A percentile compares a stretch with the other conserved stretches of the same genome.
Conservation (phyloP, 176 grass and related monocot species). For the Lolium rigidum region DNA sequence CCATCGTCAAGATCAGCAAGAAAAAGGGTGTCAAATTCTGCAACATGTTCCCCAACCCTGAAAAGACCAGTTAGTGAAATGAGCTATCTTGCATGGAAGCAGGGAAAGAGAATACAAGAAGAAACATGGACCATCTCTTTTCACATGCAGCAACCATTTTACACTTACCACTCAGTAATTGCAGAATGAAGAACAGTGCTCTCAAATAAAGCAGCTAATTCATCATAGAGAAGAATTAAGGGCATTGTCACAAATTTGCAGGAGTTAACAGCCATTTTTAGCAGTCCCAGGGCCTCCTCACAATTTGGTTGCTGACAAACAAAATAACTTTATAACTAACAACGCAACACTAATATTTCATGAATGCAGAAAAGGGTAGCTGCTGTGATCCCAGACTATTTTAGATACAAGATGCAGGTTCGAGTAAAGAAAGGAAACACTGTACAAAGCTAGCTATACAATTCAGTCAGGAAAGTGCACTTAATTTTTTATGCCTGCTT, state of each 20-base stretch:
- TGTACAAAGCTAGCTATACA: not conserved
- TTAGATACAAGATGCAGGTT: slow-evolving; percentile 28
- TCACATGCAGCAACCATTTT: slow-evolving; percentile 21
- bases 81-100: slow-evolving; percentile 27
- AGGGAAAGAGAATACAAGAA: slow-evolving; percentile 18
- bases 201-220: slow-evolving; percentile 78
- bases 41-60: slow-evolving; percentile 68
- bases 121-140: not conserved
- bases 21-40: slow-evolving; percentile 76
- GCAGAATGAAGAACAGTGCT: slow-evolving; percentile 58
- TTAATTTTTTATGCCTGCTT: slow-evolving; percentile 25
- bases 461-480: slow-evolving; percentile 1
- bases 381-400: not conserved
- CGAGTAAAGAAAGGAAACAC: not conserved
- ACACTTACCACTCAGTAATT: slow-evolving; percentile 77
- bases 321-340: slow-evolving; percentile 32
- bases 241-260: slow-evolving; percentile 73
- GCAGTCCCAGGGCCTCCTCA: slow-evolving; percentile 78
- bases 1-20: slow-evolving; percentile 83
- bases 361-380: slow-evolving; percentile 1
- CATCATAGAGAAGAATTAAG: slow-evolving; percentile 86
- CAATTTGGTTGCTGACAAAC: slow-evolving; percentile 69
- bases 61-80: slow-evolving; percentile 27
- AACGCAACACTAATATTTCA: slow-evolving; percentile 27
- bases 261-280: slow-evolving; percentile 75